These are phyloP conservation scores for Sparassis latifolia DNA, from an alignment of 1,284 basidiomycete species.

Conservation along the genomic window DNA sequence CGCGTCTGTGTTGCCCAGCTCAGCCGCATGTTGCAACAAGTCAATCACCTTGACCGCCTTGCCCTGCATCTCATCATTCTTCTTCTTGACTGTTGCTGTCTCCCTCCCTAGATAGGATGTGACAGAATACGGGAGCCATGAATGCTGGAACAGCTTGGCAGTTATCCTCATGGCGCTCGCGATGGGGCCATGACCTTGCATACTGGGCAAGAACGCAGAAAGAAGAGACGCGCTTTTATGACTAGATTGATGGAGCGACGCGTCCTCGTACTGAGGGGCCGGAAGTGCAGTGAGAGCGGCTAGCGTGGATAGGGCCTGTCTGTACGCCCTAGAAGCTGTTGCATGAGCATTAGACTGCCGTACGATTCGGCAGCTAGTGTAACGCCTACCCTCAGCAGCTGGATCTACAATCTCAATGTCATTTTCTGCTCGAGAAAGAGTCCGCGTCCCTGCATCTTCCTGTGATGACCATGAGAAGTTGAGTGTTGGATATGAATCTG, in stretches of 20 bases:
- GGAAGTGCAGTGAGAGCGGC: slow-evolving; percentile 53
- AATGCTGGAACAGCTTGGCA: slow-evolving; percentile 52
- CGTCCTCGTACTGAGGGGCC: slow-evolving; percentile 46
- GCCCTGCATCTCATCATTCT: slow-evolving; percentile 53
- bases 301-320: slow-evolving; percentile 60
- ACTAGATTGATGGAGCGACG: slow-evolving; percentile 31
- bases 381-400: slow-evolving; percentile 18
- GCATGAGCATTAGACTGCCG: slow-evolving; percentile 11
- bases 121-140: slow-evolving; percentile 38
- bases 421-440: slow-evolving; percentile 3
- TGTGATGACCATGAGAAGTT: neutral
- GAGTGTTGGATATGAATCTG: neutral
- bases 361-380: neutral
- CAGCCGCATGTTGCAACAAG: slow-evolving; percentile 72
- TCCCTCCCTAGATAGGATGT: slow-evolving; percentile 36
- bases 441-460: neutral
- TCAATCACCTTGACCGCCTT: slow-evolving; percentile 74
- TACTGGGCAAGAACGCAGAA: slow-evolving; percentile 55
- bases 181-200: slow-evolving; percentile 67
- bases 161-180: slow-evolving; percentile 59
- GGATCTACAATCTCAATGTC: slow-evolving; percentile 18
- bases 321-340: slow-evolving; percentile 63
- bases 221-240: slow-evolving; percentile 47
- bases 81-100: slow-evolving; percentile 37
- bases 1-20: slow-evolving; percentile 74